Evolutionary conservation across 805 yeast genomes (phyloP), one percentile per base, ranked within the genome.

Genomic region (Candida adriatica): DNA sequence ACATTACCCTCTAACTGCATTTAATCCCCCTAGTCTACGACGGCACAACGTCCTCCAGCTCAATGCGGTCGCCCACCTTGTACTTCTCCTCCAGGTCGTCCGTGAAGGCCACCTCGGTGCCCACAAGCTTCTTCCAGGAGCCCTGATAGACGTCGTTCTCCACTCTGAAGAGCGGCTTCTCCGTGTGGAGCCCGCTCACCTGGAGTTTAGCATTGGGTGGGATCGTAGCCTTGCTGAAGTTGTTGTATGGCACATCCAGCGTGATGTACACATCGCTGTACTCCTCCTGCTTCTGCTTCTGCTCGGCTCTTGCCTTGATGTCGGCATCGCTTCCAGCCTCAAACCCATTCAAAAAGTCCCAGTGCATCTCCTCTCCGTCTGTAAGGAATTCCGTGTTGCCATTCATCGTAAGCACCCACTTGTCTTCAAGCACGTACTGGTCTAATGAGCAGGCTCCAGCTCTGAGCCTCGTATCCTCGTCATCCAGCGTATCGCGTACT

Each of bases 291-390:
- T 14, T 26, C 14, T 24, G 21, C 15, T 31, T 41, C 25, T 29
- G 37, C 39, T 8, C 22, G 23, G 43, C 49, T 49, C 87, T 67
- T 11, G 72, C 70, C 43, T 70, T 73, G 32, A 86, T 75, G 55
- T 87, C 96, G 30, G 80, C 94, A 41, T 79, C 85, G 4, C 94
- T 82, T 8, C 96, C 96, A 6, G 96, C 95, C 59, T 85, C 95
- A 43, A 73, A 79, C 13, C 73, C 75, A 61, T 56, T 65, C 48
- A 71, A 73, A 62, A 87, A 90, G 46, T 79, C 75, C 96, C 96
- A 88, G 51, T 84, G 79, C 94, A 86, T 85, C 55, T 87, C 96
- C 48, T 88, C 92, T 6, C 97, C 97, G 6, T 67, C 57, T 6
- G 70, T 54, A 39, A 90, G 62, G 46, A 79, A 87, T 26, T 70